Conservation (phyloP, 2,329 filamentous ascomycete genomes). For the Neonectria neomacrospora region DNA sequence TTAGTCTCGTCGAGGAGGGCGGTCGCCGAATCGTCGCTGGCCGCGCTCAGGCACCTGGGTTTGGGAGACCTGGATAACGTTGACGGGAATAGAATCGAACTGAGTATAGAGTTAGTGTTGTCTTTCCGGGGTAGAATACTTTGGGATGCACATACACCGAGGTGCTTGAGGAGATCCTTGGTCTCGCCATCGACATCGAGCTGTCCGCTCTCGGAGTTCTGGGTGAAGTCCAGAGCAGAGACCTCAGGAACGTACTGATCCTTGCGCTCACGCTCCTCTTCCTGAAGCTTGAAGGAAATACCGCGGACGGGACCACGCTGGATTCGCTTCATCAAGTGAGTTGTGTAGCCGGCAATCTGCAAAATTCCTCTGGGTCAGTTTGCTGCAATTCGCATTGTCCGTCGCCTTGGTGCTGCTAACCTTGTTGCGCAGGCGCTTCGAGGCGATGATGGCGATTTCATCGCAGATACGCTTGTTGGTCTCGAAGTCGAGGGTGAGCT, state of each 20-base stretch:
- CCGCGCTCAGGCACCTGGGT: slow-evolving; percentile 85
- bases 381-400: slow-evolving; percentile 3
- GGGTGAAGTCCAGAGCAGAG: slow-evolving; percentile 97
- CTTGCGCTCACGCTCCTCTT: slow-evolving; percentile 99
- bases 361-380: slow-evolving; percentile 32
- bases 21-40: slow-evolving; percentile 80
- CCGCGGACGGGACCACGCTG: slow-evolving; percentile 98
- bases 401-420: slow-evolving; percentile 58
- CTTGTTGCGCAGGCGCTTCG: slow-evolving; percentile 99
- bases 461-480: slow-evolving; percentile 99
- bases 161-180: slow-evolving; percentile 98
- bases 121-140: neutral
- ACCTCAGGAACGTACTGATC: slow-evolving; percentile 99
- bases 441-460: slow-evolving; percentile 99
- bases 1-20: slow-evolving; percentile 56
- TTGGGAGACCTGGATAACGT: slow-evolving; percentile 90
- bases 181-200: slow-evolving; percentile 97
- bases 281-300: slow-evolving; percentile 99
- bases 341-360: slow-evolving; percentile 97
- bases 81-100: slow-evolving; percentile 99
- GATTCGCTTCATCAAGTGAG: slow-evolving; percentile 99
- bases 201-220: slow-evolving; percentile 91
- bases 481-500: slow-evolving; percentile 99
- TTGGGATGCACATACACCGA: slow-evolving; percentile 80
- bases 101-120: slow-evolving; percentile 55